These are phyloP conservation scores for Lepiota subincarnata DNA, from an alignment of 768 basidiomycete genomes.

Conservation along the genomic window DNA sequence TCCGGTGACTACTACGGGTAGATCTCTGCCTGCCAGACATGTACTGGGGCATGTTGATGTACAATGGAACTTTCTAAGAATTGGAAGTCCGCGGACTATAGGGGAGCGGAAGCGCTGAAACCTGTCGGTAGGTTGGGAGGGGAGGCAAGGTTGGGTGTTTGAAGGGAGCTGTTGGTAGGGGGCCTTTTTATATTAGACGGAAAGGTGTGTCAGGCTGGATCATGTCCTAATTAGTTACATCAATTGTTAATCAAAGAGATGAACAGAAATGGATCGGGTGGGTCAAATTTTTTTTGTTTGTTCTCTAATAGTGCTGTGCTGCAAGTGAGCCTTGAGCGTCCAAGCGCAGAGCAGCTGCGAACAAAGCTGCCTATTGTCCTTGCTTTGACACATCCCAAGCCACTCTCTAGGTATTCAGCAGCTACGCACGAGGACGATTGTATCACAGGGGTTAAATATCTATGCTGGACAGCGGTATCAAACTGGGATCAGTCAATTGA, in stretches of 20 bases:
- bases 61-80: conserved; percentile 1
- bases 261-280: conserved; percentile 9
- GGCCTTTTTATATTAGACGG: conserved; percentile 7
- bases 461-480: background rate
- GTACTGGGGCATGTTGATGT: conserved; percentile 10
- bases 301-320: background rate
- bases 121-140: conserved; percentile 3
- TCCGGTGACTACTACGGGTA: conserved; percentile 3
- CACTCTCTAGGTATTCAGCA: too few species aligned
- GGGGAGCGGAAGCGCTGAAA: background rate
- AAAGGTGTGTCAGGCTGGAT: conserved; percentile 9
- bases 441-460: too few species aligned
- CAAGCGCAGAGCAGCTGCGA: too few species aligned
- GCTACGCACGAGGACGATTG: too few species aligned
- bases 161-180: conserved; percentile 6
- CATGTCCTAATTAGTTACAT: conserved; percentile 7
- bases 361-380: too few species aligned
- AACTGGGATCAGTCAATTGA: conserved; percentile 4
- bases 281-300: background rate
- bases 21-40: conserved; percentile 9
- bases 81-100: background rate
- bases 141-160: conserved; percentile 5
- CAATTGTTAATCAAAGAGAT: conserved; percentile 14
- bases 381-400: too few species aligned
- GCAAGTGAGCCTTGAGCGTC: background rate